phyloP scores from a whole-genome alignment of 768 basidiomycete genomes.

The Mycena leptocephala region DNA sequence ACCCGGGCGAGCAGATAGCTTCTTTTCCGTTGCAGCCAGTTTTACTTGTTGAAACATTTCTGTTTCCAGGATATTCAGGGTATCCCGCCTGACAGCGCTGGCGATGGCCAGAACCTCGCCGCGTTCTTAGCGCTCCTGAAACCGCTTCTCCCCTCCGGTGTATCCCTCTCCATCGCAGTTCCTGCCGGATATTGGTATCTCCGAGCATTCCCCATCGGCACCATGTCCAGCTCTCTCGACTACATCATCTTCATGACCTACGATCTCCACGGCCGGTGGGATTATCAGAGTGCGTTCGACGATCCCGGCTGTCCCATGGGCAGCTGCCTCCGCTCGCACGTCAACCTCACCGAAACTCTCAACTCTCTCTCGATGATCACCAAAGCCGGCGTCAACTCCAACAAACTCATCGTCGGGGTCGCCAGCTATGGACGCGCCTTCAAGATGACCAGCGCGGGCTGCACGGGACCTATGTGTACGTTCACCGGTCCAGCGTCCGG shows the following conservation, averaged over 20 bases:
- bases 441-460: too few species aligned
- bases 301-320: background rate
- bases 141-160: background rate
- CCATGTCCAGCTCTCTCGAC: too few species aligned
- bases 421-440: too few species aligned
- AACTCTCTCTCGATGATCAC: background rate
- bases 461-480: background rate
- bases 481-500: constrained; percentile 1
- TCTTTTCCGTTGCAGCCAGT: too few species aligned
- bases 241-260: constrained; percentile 17
- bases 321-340: constrained; percentile 11
- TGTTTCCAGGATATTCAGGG: constrained; percentile 6
- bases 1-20: too few species aligned
- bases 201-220: too few species aligned
- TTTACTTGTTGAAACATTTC: too few species aligned
- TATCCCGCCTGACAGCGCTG: too few species aligned
- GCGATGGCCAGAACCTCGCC: too few species aligned
- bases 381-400: too few species aligned
- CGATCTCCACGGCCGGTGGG: constrained; percentile 14
- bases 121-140: background rate
- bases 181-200: constrained; percentile 6
- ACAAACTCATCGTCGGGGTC: too few species aligned
- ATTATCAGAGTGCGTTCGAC: background rate
- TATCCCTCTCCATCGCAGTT: background rate
- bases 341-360: constrained; percentile 15